Base-by-base conservation (phyloP, 2,329 filamentous ascomycete genomes). In the Plectosphaerella sp. region DNA sequence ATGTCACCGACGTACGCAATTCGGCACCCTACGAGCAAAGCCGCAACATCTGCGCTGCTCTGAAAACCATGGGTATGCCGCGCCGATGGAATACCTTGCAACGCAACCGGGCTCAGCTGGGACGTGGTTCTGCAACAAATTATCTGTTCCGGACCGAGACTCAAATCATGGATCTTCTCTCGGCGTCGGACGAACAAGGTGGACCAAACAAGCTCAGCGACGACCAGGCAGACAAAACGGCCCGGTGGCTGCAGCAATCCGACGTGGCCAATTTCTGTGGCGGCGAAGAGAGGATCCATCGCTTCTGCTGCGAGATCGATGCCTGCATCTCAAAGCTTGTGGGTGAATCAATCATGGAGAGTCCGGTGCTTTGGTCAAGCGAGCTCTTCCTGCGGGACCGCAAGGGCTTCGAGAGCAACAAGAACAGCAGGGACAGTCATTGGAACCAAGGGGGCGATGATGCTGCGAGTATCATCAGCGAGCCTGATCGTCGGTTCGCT, bases 181-280 rank as follows among this genome's bases (percentile, higher is more conserved):
- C 92, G 28, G 91, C 91, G 5, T 77, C 82, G 0, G 85, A 88
- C 52, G 89, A 89, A 50, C 89, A 96, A 60, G 93, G 92, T 12
- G 93, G 94, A 0, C 90, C 91, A 0, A 96, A 95, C 67, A 99
- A 99, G 68, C 79, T 99, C 12, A 92, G 90, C n/a, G 93, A 97
- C 64, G 91, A 96, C 51, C 94, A 97, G 67, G 87, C 92, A 0
- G 90, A 95, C 49, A 85, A 91, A 58, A 96, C 91, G 0, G 75
- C 81, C 18, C 83, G 84, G 52, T 99, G 93, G 91, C 76, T 97
- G 50, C 84, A 88, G 47, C 84, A 88, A 59, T 87, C 86, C 57
- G 84, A 85, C 14, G 87, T 97, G 33, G 91, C 95, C 66, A 96
- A 96, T 63, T 93, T 97, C 59, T 99, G 94, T 70, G 87, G 86